Evolutionary conservation across 345 rosid genomes (phyloP).

Genomic region (Combretum micranthum): DNA sequence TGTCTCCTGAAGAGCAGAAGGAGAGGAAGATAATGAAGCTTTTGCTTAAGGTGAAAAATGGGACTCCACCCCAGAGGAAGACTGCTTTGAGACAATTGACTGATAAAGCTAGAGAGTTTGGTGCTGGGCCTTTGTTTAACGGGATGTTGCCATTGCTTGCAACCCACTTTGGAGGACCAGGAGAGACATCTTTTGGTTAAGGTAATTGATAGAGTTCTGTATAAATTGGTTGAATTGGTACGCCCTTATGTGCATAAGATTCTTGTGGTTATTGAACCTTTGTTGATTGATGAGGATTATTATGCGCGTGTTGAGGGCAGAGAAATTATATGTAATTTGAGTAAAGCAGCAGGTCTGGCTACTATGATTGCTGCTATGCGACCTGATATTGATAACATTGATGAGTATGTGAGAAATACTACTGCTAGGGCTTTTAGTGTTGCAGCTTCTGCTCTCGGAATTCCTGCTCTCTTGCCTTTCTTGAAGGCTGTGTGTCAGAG

Average conservation of each 20-base stretch:
- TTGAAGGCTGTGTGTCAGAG: slow-evolving; percentile 99
- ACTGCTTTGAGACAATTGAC: slow-evolving; percentile 93
- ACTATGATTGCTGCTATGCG: slow-evolving; percentile 99
- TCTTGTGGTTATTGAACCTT: slow-evolving; percentile 97
- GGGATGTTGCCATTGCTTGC: slow-evolving; percentile 93
- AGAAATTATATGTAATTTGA: slow-evolving; percentile 93
- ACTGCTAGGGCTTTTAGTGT: slow-evolving; percentile 99
- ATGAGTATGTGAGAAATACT: slow-evolving; percentile 97
- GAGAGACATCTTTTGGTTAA: slow-evolving; percentile 98
- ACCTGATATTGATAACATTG: slow-evolving; percentile 96
- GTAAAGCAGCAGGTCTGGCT: slow-evolving; percentile 98
- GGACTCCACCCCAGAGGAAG: slow-evolving; percentile 97
- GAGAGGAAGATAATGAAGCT: slow-evolving; percentile 98
- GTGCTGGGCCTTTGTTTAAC: slow-evolving; percentile 94
- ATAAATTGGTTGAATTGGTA: slow-evolving; percentile 93
- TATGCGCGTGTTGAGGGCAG: slow-evolving; percentile 99
- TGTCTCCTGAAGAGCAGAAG: slow-evolving; percentile 90
- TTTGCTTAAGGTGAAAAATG: slow-evolving; percentile 92
- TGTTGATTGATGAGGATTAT: slow-evolving; percentile 97
- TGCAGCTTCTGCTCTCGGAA: slow-evolving; percentile 96
- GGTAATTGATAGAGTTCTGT: slow-evolving; percentile 91
- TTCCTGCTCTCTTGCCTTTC: slow-evolving; percentile 90
- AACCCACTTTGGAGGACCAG: slow-evolving; percentile 95
- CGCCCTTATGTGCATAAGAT: slow-evolving; percentile 96
- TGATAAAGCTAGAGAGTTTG: slow-evolving; percentile 96